Base-by-base conservation (phyloP, 176 grass and related monocot genomes). In the Pharus latifolius region DNA sequence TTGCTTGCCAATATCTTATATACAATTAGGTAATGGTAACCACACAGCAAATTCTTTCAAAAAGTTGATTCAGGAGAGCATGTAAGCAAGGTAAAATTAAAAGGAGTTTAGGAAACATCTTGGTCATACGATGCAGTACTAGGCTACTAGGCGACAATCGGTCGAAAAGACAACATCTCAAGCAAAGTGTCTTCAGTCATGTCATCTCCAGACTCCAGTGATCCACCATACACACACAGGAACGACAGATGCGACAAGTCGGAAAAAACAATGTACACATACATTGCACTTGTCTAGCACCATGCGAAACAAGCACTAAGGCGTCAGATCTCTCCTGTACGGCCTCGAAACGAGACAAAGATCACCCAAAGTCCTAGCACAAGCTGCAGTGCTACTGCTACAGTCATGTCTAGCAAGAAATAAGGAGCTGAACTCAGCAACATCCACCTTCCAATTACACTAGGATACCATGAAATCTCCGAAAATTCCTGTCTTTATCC, bases 311-410 rank as follows among this genome's bases (percentile, higher is more conserved):
- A 73, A 57, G 49, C 51, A 45, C 35, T 43, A 63, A 9, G 14
- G 30, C 42, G 48, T 69, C 55, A 55, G 70, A 85, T 69, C 76
- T 70, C 23, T 38, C 16, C 48, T 69, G 63, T 63, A 49, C 75
- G 70, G 76, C 49, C 61, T 80, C 63, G 16, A 41, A n/a, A 48
- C n/a, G 48, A 67, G 69, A 78, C 17, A 46, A 53, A 61, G 58
- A 75, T 15, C 40, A 45, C 19, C 37, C 20, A 28, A 77, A 61
- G 22, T 59, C 41, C 11, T 54, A 65, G 57, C 41, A 45, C 38
- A 28, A 31, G 7, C 60, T 49, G 37, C 46, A 64, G 67, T n/a
- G n/a, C n/a, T n/a, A n/a, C n/a, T n/a, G n/a, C 53, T 45, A 47
- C 52, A 20, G 62, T 16, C 62, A 48, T 19, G 49, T 38, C 9